Conservation (phyloP, 805 yeast genomes). For the Metschnikowia cubensis region DNA sequence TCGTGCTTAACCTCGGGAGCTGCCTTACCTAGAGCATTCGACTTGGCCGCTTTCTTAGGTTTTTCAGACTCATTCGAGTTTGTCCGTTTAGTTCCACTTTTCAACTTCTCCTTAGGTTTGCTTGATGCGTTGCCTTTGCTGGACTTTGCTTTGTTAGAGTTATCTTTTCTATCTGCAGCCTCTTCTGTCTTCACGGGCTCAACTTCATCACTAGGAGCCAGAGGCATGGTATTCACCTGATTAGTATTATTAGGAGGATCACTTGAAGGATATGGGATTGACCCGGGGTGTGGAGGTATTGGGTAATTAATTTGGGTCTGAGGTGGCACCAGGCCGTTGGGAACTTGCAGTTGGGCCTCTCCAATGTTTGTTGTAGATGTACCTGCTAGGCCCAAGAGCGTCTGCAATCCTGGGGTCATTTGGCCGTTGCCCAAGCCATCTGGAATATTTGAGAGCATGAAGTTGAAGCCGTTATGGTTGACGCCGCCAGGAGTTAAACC, state of each 20-base stretch:
- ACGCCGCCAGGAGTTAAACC: conserved; percentile 63
- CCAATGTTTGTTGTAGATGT: background rate
- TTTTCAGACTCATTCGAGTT: conserved; percentile 6
- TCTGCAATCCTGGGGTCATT: conserved; percentile 47
- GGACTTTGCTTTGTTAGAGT: background rate
- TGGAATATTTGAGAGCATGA: conserved; percentile 37
- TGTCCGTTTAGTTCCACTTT: conserved; percentile 5
- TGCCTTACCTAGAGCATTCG: conserved; percentile 5
- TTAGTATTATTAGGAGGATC: background rate
- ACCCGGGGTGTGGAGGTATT: background rate
- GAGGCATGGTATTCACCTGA: background rate
- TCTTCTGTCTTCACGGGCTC: background rate
- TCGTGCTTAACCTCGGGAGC: conserved; percentile 10
- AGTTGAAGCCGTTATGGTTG: conserved; percentile 26
- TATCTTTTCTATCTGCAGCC: background rate
- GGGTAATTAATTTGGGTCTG: background rate
- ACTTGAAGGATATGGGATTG: background rate
- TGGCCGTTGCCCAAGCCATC: conserved; percentile 38
- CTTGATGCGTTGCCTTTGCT: background rate
- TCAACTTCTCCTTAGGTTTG: conserved; percentile 1
- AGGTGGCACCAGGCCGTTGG: background rate
- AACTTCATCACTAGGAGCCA: background rate
- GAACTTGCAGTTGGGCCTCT: background rate
- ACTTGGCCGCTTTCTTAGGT: conserved; percentile 11
- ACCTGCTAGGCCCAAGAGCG: conserved; percentile 32